Base-by-base conservation (phyloP, 805 yeast genomes). In the Limtongia smithiae region DNA sequence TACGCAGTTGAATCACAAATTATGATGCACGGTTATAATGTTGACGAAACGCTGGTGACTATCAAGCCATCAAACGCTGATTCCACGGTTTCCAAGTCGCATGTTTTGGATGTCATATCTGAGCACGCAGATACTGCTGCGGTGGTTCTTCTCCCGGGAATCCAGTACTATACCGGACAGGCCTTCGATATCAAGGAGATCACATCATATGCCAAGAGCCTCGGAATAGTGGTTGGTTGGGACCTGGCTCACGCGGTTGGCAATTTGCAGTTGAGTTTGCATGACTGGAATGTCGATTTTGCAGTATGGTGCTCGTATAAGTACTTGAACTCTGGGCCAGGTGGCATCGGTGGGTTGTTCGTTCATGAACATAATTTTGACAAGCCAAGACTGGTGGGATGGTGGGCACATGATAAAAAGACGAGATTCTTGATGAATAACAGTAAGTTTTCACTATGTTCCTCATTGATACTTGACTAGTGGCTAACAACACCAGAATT, bases 281-380 rank as follows among this genome's bases (percentile, higher is more conserved):
- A 90, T 64, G 87, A 85, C 41, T 90, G 96, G 96, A 70, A 76
- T 48, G 93, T 86, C 3, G 97, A 90, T 67, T 89, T 90, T 71
- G 97, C 97, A 1, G 87, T 80, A 17, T 90, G 96, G 89, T 90
- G 97, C 65, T 81, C 94, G 3, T 90, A 90, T 72, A 90, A 90
- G 65, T 90, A 90, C 64, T 68, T 90, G 55, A 91, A 91, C 64
- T 67, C 95, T 3, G 97, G 97, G 0, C 96, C 97, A 0, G 97
- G 97, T 39, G 91, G 82, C 4, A 85, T 89, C 57, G 95, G 89
- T 4, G 96, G 96, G 1, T 74, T 87, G 20, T 90, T 79, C 61
- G 82, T 90, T 33, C 81, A 90, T 64, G 83, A 80, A 55, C 74
- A 67, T 53, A 60, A 60, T 9, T 61, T 35, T 25, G 58, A 62